Percentiles rank a stretch among this genome's conserved stretches.
Evolutionary conservation across 2,329 filamentous ascomycete genomes (phyloP).

Genomic region (Emydomyces testavorans): DNA sequence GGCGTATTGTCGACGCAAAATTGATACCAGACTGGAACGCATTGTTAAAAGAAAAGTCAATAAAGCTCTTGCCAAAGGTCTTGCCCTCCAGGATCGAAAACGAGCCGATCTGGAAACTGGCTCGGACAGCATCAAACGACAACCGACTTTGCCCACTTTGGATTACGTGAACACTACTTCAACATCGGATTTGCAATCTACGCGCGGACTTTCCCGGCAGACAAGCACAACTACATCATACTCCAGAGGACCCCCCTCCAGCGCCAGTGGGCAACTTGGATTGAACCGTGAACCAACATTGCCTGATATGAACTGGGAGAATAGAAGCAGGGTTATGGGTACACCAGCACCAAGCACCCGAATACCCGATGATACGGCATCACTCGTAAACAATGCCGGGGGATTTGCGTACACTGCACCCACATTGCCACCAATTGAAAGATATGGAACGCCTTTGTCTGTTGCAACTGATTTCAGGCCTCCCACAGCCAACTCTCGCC

Average conservation of each 20-base stretch:
- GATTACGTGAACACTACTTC: constrained; percentile 38
- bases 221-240: constrained; percentile 53
- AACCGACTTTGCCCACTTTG: constrained; percentile 51
- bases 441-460: constrained; percentile 46
- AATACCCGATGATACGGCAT: constrained; percentile 40
- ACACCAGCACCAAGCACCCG: constrained; percentile 31
- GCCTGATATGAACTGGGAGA: constrained; percentile 12
- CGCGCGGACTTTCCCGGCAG: constrained; percentile 49
- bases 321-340: background rate
- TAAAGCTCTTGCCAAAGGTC: constrained; percentile 72
- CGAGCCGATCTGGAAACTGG: constrained; percentile 30
- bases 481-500: constrained; percentile 18
- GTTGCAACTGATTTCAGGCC: constrained; percentile 19
- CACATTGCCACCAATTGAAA: constrained; percentile 21
- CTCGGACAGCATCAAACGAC: constrained; percentile 22
- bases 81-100: constrained; percentile 45
- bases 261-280: constrained; percentile 12
- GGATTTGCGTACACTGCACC: constrained; percentile 12
- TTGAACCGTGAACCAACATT: constrained; percentile 17
- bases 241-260: constrained; percentile 45
- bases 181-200: constrained; percentile 48
- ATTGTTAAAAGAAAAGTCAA: constrained; percentile 82
- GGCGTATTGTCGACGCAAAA: constrained; percentile 82
- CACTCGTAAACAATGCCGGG: constrained; percentile 28
- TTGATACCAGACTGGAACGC: constrained; percentile 70